phyloP scores from a whole-genome alignment of 768 basidiomycete species.

The Suillus alpinus region DNA sequence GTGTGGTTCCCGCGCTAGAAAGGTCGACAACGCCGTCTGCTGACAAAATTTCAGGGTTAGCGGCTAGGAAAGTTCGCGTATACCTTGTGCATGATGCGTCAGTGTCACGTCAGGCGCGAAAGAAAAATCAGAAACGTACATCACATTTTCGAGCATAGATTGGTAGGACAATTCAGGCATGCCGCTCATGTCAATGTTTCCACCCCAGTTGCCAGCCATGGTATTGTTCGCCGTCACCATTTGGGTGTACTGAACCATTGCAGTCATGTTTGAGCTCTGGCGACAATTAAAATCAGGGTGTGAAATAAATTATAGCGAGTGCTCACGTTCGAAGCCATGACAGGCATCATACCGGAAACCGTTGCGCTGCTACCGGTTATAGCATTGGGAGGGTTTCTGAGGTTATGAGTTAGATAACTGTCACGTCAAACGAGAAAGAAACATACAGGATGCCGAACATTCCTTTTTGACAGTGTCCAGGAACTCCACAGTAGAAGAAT shows the following conservation, averaged over 20 bases:
- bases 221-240: constrained; percentile 47
- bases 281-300: constrained; percentile 1
- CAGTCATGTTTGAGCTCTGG: constrained; percentile 53
- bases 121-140: constrained; percentile 18
- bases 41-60: constrained; percentile 50
- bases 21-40: constrained; percentile 53
- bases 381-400: constrained; percentile 57
- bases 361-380: constrained; percentile 41
- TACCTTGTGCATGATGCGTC: constrained; percentile 20
- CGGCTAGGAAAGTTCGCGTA: constrained; percentile 42
- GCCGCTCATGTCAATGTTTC: constrained; percentile 52
- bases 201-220: constrained; percentile 57
- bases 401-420: constrained; percentile 9
- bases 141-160: constrained; percentile 55
- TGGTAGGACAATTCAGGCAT: constrained; percentile 56
- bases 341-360: constrained; percentile 51
- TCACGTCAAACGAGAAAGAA: neutral
- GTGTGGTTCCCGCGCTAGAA: constrained; percentile 37
- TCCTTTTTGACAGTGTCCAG: constrained; percentile 74
- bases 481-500: constrained; percentile 73
- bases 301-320: constrained; percentile 1
- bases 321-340: constrained; percentile 44
- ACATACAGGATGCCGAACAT: constrained; percentile 79
- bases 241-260: constrained; percentile 52
- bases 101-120: constrained; percentile 5